Percentiles rank a stretch among this genome's conserved stretches.
Conservation (phyloP, 768 basidiomycete genomes). For the Hericium alpestre region DNA sequence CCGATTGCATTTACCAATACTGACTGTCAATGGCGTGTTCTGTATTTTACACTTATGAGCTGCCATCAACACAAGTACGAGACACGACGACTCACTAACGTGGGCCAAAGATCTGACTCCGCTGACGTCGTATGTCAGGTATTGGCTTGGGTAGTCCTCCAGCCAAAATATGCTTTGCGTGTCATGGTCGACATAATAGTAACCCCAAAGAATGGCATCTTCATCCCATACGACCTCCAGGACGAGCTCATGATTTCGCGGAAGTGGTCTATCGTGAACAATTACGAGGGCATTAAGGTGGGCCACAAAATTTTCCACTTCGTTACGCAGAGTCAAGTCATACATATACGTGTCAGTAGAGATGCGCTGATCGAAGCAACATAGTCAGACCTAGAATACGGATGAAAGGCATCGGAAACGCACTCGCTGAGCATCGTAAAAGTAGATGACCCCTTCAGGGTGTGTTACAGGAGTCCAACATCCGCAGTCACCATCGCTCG, state of each 20-base stretch:
- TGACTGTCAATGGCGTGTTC: neutral
- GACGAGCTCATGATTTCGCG: slow-evolving; percentile 17
- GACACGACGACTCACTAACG: neutral
- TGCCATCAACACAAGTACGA: neutral
- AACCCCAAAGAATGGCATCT: slow-evolving; percentile 21
- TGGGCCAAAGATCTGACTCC: slow-evolving; percentile 6
- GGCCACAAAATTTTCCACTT: slow-evolving; percentile 26
- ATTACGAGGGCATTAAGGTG: slow-evolving; percentile 14
- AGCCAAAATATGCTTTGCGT: slow-evolving; percentile 43
- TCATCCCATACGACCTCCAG: slow-evolving; percentile 28
- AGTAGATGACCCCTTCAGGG: slow-evolving; percentile 56
- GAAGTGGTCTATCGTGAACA: slow-evolving; percentile 12
- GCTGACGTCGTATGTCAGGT: slow-evolving; percentile 19
- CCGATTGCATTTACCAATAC: neutral
- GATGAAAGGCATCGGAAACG: slow-evolving; percentile 1
- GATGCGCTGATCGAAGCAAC: slow-evolving; percentile 25
- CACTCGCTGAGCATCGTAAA: slow-evolving; percentile 37
- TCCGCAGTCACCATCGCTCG: neutral
- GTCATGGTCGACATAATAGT: slow-evolving; percentile 43
- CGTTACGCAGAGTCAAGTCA: slow-evolving; percentile 21
- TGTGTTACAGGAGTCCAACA: slow-evolving; percentile 39
- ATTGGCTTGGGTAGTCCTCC: slow-evolving; percentile 27
- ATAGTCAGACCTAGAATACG: neutral
- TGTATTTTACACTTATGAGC: neutral
- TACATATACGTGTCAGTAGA: slow-evolving; percentile 47